A percentile compares a stretch with the other conserved stretches of the same genome.
These are phyloP conservation scores for Pythium scleroteichum DNA, from an alignment of 352 stramenopile genomes.

Conservation along the genomic window DNA sequence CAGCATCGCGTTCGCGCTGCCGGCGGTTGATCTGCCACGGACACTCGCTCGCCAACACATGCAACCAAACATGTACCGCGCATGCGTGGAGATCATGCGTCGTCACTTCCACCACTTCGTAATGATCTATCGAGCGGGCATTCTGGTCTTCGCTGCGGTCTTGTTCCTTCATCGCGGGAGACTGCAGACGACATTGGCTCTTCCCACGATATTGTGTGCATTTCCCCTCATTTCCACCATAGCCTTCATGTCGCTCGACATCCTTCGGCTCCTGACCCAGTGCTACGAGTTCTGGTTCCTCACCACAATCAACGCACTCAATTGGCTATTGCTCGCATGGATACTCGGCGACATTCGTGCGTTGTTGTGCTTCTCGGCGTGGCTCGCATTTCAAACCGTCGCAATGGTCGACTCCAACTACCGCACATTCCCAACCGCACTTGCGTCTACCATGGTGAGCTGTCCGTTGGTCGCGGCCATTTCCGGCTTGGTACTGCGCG, in stretches of 20 bases:
- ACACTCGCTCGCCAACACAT: background rate
- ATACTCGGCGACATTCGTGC: slow-evolving; percentile 10
- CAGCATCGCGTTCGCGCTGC: too few species aligned
- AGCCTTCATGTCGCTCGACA: slow-evolving; percentile 10
- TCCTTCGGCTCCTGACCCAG: slow-evolving; percentile 3
- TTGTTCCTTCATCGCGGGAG: background rate
- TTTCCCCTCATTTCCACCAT: slow-evolving; percentile 1
- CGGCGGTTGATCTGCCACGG: background rate
- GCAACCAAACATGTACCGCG: background rate
- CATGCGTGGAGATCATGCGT: slow-evolving; percentile 1
- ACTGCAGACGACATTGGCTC: background rate
- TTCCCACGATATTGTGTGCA: background rate
- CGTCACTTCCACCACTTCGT: slow-evolving; percentile 11
- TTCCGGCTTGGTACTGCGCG: background rate
- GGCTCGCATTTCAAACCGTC: slow-evolving; percentile 13
- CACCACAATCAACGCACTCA: slow-evolving; percentile 8
- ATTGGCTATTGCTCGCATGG: slow-evolving; percentile 10
- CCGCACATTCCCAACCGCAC: slow-evolving; percentile 7
- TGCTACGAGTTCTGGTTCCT: slow-evolving; percentile 26
- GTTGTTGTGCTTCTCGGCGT: background rate
- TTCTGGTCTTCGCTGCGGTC: slow-evolving; percentile 1
- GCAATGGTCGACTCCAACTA: slow-evolving; percentile 19
- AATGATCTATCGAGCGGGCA: slow-evolving; percentile 9
- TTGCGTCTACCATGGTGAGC: slow-evolving; percentile 10
- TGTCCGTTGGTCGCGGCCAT: slow-evolving; percentile 1